phyloP scores from a whole-genome alignment of 1,284 basidiomycete species.

The Volvariella volvacea region DNA sequence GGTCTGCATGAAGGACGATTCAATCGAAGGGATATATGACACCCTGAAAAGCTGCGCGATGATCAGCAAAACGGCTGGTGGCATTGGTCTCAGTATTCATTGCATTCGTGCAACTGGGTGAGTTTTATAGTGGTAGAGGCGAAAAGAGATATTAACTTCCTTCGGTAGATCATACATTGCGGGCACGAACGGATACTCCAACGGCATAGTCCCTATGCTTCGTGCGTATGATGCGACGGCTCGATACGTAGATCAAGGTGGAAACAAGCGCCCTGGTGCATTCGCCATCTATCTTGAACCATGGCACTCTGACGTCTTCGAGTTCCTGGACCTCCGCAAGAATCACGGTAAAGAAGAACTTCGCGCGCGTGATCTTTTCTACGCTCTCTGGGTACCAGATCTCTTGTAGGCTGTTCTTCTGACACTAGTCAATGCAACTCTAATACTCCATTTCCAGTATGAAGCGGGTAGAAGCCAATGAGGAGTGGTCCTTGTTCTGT shows the following conservation, averaged over 20 bases:
- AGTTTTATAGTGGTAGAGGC: constrained; percentile 13
- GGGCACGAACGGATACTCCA: constrained; percentile 96
- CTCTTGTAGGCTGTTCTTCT: constrained; percentile 69
- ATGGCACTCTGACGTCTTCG: constrained; percentile 97
- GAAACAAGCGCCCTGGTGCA: constrained; percentile 98
- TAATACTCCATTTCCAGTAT: constrained; percentile 49
- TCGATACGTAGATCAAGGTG: constrained; percentile 98
- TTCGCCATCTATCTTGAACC: constrained; percentile 98
- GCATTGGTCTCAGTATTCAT: constrained; percentile 96
- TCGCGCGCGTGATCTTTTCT: constrained; percentile 96
- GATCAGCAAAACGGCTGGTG: constrained; percentile 99
- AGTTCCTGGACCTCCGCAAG: constrained; percentile 97
- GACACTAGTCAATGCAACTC: neutral
- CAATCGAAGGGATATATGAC: constrained; percentile 99
- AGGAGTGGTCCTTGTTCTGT: constrained; percentile 96
- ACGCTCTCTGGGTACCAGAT: constrained; percentile 97
- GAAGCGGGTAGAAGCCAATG: constrained; percentile 87
- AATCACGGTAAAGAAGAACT: constrained; percentile 99
- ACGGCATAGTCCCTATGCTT: constrained; percentile 99
- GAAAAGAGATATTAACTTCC: constrained; percentile 13
- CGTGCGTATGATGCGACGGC: constrained; percentile 98
- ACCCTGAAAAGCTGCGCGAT: constrained; percentile 98
- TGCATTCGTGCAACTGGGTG: constrained; percentile 95
- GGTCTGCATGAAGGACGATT: constrained; percentile 98
- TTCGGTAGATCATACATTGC: constrained; percentile 78